These are phyloP conservation scores for Phyllosticta citribraziliensis DNA, from an alignment of 2,329 filamentous ascomycete species.

Conservation along the genomic window DNA sequence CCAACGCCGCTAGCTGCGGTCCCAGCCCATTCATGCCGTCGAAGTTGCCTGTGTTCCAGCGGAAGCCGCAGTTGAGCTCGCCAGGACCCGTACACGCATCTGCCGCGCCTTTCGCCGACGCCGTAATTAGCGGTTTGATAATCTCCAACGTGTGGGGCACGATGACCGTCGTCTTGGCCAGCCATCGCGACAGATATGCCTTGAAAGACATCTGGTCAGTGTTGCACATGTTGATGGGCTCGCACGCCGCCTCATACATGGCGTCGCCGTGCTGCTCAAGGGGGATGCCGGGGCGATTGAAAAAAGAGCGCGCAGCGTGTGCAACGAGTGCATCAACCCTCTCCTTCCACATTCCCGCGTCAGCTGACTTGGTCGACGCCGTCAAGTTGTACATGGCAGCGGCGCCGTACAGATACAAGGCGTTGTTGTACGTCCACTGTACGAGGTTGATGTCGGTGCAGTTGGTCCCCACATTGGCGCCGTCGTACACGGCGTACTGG, in stretches of 20 bases:
- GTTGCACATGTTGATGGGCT: constrained; percentile 36
- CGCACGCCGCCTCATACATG: constrained; percentile 41
- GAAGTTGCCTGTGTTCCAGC: constrained; percentile 33
- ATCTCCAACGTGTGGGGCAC: constrained; percentile 25
- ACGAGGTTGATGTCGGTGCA: constrained; percentile 34
- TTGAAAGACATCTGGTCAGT: constrained; percentile 39
- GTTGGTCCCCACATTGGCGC: constrained; percentile 32
- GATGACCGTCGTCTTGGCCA: constrained; percentile 31
- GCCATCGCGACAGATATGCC: constrained; percentile 34
- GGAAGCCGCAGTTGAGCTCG: constrained; percentile 37
- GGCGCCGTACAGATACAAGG: constrained; percentile 36
- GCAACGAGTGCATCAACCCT: constrained; percentile 52
- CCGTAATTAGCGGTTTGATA: constrained; percentile 43
- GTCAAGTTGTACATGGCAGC: constrained; percentile 36
- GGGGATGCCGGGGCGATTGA: constrained; percentile 47
- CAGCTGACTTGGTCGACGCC: constrained; percentile 40
- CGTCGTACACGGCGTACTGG: constrained; percentile 35
- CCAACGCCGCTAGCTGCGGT: constrained; percentile 50
- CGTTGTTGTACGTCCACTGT: constrained; percentile 39
- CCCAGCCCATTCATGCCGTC: constrained; percentile 45
- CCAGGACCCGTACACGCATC: constrained; percentile 42
- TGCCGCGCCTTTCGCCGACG: constrained; percentile 48
- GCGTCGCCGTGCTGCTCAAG: constrained; percentile 27
- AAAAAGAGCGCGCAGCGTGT: constrained; percentile 38
- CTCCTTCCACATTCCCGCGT: constrained; percentile 43